Evolutionary conservation across 805 yeast species (phyloP).

Genomic region (Saccharomycopsis babjevae): DNA sequence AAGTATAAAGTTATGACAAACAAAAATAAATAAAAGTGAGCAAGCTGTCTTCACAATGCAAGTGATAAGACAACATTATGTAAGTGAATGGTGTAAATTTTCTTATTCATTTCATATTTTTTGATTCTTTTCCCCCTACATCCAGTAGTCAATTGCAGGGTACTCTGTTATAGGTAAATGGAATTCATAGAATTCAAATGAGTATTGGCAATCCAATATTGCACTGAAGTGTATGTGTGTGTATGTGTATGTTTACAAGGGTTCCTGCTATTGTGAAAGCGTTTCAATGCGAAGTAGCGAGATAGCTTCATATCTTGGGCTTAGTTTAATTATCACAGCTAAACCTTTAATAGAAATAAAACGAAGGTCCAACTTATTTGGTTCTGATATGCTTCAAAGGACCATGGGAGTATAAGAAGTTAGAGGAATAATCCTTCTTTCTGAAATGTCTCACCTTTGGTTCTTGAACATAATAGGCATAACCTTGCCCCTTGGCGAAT

Average conservation of each 20-base stretch:
- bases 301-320: too few relatives aligned
- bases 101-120: not conserved
- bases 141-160: too few relatives aligned
- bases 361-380: too few relatives aligned
- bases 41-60: not conserved
- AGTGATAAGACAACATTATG: not conserved
- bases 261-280: too few relatives aligned
- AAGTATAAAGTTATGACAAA: not conserved
- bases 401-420: constrained; percentile 59
- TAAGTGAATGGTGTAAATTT: not conserved
- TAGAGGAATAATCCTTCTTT: constrained; percentile 63
- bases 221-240: too few relatives aligned
- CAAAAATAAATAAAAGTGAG: not conserved
- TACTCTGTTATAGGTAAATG: not conserved
- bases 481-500: constrained; percentile 77
- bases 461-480: constrained; percentile 76
- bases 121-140: not conserved
- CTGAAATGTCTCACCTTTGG: constrained; percentile 67
- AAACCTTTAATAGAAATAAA: too few relatives aligned
- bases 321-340: too few relatives aligned
- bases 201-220: too few relatives aligned
- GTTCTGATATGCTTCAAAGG: constrained; percentile 76
- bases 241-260: too few relatives aligned
- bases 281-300: too few relatives aligned
- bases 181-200: not conserved